These are phyloP conservation scores for Cenococcum geophilum DNA, from an alignment of 495 filamentous ascomycete genomes.

Conservation along the genomic window DNA sequence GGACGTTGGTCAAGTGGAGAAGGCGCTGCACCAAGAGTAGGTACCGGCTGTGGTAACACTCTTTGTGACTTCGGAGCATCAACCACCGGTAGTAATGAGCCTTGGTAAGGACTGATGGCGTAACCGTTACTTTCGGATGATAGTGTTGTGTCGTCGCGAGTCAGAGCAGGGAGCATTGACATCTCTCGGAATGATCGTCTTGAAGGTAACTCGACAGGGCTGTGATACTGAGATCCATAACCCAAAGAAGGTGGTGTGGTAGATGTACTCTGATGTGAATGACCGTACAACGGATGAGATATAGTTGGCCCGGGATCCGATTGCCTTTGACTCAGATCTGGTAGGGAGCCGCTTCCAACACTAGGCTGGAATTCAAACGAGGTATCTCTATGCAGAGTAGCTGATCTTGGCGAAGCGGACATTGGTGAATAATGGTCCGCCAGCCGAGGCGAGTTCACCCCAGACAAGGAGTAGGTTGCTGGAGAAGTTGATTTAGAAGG, in stretches of 20 bases:
- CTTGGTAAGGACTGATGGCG: constrained; percentile 7
- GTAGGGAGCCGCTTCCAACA: neutral
- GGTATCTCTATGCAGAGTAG: constrained; percentile 18
- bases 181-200: constrained; percentile 16
- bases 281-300: neutral
- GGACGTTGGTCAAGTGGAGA: constrained; percentile 24
- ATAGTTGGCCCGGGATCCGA: neutral
- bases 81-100: constrained; percentile 8
- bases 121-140: constrained; percentile 25
- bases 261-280: neutral
- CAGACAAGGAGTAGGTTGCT: constrained; percentile 15
- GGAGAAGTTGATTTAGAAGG: constrained; percentile 23
- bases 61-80: constrained; percentile 23
- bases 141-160: constrained; percentile 31
- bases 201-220: constrained; percentile 19
- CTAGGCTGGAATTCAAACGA: constrained; percentile 12
- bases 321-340: neutral
- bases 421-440: constrained; percentile 26
- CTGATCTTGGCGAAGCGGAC: constrained; percentile 27
- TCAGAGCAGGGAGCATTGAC: constrained; percentile 21
- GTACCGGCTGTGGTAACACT: constrained; percentile 28
- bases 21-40: constrained; percentile 14
- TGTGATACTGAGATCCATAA: constrained; percentile 14
- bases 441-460: constrained; percentile 20
- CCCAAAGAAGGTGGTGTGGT: constrained; percentile 7